Percentiles rank a stretch among this genome's conserved stretches.
Conservation (phyloP, 495 filamentous ascomycete species). For the Venustampulla echinocandica region DNA sequence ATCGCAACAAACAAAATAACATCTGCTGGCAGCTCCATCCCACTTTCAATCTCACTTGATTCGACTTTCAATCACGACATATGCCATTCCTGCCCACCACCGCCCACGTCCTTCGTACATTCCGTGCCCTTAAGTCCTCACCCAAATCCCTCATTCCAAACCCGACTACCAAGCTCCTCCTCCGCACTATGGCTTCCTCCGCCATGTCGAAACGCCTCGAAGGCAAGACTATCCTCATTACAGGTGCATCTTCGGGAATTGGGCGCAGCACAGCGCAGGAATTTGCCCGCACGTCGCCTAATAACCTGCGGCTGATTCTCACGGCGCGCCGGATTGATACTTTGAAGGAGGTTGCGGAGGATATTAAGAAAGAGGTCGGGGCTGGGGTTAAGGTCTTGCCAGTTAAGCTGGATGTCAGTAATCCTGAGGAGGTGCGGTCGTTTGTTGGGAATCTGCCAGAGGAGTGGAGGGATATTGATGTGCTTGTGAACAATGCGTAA, state of each 20-base stretch:
- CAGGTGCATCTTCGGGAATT: slow-evolving; percentile 90
- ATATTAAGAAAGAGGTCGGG: slow-evolving; percentile 73
- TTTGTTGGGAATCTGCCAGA: slow-evolving; percentile 69
- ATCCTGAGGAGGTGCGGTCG: slow-evolving; percentile 60
- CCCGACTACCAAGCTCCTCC: neutral
- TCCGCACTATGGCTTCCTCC: slow-evolving; percentile 54
- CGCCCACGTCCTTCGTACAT: slow-evolving; percentile 12
- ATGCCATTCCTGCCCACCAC: slow-evolving; percentile 9
- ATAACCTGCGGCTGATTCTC: slow-evolving; percentile 72
- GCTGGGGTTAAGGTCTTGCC: slow-evolving; percentile 74
- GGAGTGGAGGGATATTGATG: slow-evolving; percentile 79
- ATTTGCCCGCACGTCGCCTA: slow-evolving; percentile 80
- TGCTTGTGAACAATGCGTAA: slow-evolving; percentile 96
- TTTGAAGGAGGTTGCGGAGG: slow-evolving; percentile 62
- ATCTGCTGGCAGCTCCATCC: no score
- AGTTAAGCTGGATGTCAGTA: slow-evolving; percentile 80
- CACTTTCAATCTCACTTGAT: neutral
- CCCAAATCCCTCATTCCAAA: neutral
- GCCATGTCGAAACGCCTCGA: slow-evolving; percentile 78
- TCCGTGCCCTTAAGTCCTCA: neutral
- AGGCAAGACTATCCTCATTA: slow-evolving; percentile 90
- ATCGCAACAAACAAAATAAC: no score
- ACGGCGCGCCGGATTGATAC: slow-evolving; percentile 78
- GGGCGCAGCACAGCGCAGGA: slow-evolving; percentile 79
- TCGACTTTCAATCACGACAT: slow-evolving; percentile 2